Evolutionary conservation across 2,329 filamentous ascomycete species (phyloP), one percentile per base, ranked within the genome.

Genomic region (Diplodia intermedia): DNA sequence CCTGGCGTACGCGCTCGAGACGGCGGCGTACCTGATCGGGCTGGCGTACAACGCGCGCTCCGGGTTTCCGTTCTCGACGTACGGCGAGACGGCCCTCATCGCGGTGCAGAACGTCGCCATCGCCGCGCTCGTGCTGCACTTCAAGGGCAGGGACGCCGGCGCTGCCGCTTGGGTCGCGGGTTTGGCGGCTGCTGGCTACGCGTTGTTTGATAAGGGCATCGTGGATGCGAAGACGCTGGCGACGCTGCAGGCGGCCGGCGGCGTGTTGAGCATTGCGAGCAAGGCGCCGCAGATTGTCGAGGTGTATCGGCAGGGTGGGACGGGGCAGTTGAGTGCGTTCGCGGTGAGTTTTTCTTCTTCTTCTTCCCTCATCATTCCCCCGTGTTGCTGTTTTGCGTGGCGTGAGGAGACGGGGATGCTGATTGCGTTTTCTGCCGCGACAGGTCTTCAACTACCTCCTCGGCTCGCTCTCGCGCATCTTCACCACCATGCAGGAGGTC

Each of bases 401-500:
- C 3, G 20, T 38, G 38, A 9, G 2, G 4, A n/a, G 60, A 66
- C 36, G 40, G 72, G 50, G 53, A 26, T 62, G 26, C 68, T 49
- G 69, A 65, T 62, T 62, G 31, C 20, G 31, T 40, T 26, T 31
- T 18, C 12, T 38, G 3, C 18, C 18, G 18, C 11, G 8, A 12
- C 75, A 97, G 94, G 93, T 99, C 73, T 97, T 99, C 87, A 98
- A 97, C 85, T 99, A 97, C 82, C 92, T 99, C 75, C 85, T 90
- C 73, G 95, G 96, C 49, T 97, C 93, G 53, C 88, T 98, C 69
- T 92, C 93, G 31, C 91, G 95, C 77, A 97, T 99, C 82, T 99
- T 97, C 81, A 99, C 95, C 38, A 99, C 96, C 9, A 84, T 99
- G 68, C 94, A 98, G 77, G 95, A 99, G 84, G 95, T 99, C 69